Conservation (phyloP, 1,139 yeast species). For the Schwanniomyces etchellsii region DNA sequence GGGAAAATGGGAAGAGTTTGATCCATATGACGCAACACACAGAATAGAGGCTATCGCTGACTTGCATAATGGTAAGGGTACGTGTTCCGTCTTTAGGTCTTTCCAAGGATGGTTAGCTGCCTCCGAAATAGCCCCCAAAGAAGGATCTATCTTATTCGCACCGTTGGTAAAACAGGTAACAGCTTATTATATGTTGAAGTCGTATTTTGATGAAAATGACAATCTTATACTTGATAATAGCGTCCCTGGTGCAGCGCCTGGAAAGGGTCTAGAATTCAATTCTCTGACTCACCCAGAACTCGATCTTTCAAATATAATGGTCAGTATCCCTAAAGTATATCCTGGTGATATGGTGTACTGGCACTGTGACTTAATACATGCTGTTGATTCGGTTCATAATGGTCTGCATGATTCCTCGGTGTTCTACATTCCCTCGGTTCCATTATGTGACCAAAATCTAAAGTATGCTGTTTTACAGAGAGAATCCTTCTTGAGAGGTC, state of each 20-base stretch:
- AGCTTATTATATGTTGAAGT: conserved; percentile 39
- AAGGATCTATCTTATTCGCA: conserved; percentile 38
- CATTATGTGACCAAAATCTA: conserved; percentile 18
- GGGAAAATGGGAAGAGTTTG: conserved; percentile 44
- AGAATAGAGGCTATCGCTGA: conserved; percentile 30
- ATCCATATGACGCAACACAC: conserved; percentile 35
- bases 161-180: conserved; percentile 33
- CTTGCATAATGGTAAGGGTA: conserved; percentile 22
- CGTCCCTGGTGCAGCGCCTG: conserved; percentile 26
- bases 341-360: conserved; percentile 44
- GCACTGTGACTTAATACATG: conserved; percentile 45
- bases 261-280: conserved; percentile 12
- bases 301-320: conserved; percentile 17
- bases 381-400: conserved; percentile 37
- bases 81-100: conserved; percentile 34
- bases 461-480: conserved; percentile 57
- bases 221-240: conserved; percentile 11
- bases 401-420: conserved; percentile 17
- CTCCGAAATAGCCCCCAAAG: conserved; percentile 28
- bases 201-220: conserved; percentile 30
- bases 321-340: conserved; percentile 27
- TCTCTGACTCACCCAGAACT: conserved; percentile 22
- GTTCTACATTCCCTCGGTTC: conserved; percentile 22
- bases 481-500: conserved; percentile 59
- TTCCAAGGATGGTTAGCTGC: conserved; percentile 34